Evolutionary conservation across 495 filamentous ascomycete species (phyloP).

Genomic region (Tuber calosporum): DNA sequence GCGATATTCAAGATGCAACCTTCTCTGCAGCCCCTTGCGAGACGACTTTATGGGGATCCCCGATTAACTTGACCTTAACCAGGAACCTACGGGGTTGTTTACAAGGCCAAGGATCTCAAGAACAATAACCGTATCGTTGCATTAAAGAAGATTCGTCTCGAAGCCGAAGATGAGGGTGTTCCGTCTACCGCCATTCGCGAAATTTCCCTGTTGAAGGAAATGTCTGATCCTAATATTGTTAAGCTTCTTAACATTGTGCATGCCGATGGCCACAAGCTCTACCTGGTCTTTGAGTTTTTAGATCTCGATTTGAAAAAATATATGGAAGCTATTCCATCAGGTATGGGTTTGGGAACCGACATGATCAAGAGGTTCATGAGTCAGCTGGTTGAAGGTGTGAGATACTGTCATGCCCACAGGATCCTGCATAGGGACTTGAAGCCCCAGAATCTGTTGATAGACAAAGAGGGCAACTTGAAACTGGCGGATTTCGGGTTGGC

Average conservation of each 20-base stretch:
- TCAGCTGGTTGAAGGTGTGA: slow-evolving; percentile 81
- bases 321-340: slow-evolving; percentile 92
- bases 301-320: slow-evolving; percentile 96
- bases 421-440: slow-evolving; percentile 94
- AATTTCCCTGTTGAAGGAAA: slow-evolving; percentile 92
- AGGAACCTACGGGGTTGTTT: slow-evolving; percentile 91
- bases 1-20: not conserved
- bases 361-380: slow-evolving; percentile 99
- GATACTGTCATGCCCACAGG: slow-evolving; percentile 93
- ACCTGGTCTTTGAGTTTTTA: slow-evolving; percentile 90
- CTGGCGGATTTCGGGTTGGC: slow-evolving; percentile 96
- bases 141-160: slow-evolving; percentile 95
- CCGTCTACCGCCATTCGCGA: slow-evolving; percentile 95
- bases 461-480: slow-evolving; percentile 92
- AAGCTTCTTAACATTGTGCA: slow-evolving; percentile 90
- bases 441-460: slow-evolving; percentile 93
- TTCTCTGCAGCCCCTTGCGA: not conserved
- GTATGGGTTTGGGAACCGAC: slow-evolving; percentile 72
- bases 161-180: slow-evolving; percentile 94
- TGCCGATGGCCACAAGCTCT: slow-evolving; percentile 92
- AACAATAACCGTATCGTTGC: slow-evolving; percentile 78
- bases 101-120: slow-evolving; percentile 78
- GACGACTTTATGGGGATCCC: not conserved
- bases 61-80: not conserved
- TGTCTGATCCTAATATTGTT: slow-evolving; percentile 93